Conservation (phyloP, 1,284 basidiomycete genomes). For the Cryptococcus depauperatus region DNA sequence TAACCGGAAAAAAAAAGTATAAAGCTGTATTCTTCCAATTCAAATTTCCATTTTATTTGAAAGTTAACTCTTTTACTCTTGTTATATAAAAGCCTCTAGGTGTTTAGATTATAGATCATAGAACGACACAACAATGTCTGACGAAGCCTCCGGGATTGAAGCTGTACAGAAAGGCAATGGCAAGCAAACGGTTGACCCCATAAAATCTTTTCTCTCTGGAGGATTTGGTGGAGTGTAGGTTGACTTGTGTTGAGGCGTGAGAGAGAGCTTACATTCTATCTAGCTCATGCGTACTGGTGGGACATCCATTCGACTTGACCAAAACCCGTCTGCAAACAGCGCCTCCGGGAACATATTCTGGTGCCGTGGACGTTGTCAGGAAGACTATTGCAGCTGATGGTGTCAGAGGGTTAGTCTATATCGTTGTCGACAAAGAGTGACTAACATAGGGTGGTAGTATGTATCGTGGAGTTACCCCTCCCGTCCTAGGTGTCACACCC, state of each 20-base stretch:
- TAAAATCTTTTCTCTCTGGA: conserved; percentile 81
- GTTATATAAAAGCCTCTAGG: too few species aligned
- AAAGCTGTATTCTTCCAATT: too few species aligned
- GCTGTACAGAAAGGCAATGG: conserved; percentile 12
- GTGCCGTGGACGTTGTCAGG: conserved; percentile 86
- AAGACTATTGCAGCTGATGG: conserved; percentile 87
- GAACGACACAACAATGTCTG: conserved; percentile 33
- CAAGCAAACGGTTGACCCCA: conserved; percentile 35
- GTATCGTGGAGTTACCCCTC: conserved; percentile 95
- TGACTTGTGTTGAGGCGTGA: neutral
- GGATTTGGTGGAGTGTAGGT: conserved; percentile 71
- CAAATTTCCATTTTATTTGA: too few species aligned
- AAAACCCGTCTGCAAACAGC: conserved; percentile 97
- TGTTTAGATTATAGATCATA: too few species aligned
- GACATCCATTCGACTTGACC: conserved; percentile 95
- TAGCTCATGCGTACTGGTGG: conserved; percentile 48
- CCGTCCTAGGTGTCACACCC: conserved; percentile 90
- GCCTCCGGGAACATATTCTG: conserved; percentile 77
- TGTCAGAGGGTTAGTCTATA: conserved; percentile 60
- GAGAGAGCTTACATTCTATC: neutral
- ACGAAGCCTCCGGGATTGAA: conserved; percentile 27
- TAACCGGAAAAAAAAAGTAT: too few species aligned
- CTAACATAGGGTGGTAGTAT: conserved; percentile 50
- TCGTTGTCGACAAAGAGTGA: neutral
- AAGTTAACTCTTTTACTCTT: too few species aligned